These are phyloP conservation scores for Thielaviopsis ethacetica DNA, from an alignment of 2,329 filamentous ascomycete genomes.

Conservation along the genomic window DNA sequence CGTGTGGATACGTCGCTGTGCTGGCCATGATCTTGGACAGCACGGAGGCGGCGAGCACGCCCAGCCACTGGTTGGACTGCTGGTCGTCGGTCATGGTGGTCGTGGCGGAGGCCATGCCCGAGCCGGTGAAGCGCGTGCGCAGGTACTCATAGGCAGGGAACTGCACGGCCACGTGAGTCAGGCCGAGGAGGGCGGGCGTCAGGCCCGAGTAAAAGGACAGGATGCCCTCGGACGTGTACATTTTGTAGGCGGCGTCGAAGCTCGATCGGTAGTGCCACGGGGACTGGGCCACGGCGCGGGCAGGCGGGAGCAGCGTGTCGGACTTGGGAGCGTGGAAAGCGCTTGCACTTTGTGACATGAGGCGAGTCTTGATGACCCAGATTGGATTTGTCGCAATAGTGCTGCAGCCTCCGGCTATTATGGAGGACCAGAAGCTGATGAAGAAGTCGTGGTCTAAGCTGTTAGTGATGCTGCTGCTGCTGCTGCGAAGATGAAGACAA, in stretches of 20 bases:
- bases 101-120: conserved; percentile 63
- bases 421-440: conserved; percentile 75
- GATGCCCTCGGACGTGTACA: conserved; percentile 83
- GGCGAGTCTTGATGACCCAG: conserved; percentile 96
- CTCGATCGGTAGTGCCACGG: conserved; percentile 88
- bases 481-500: background rate
- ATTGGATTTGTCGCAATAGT: conserved; percentile 94
- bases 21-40: conserved; percentile 90
- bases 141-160: conserved; percentile 93
- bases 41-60: conserved; percentile 76
- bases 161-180: conserved; percentile 92
- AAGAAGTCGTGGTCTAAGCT: conserved; percentile 21
- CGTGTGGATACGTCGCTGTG: conserved; percentile 90
- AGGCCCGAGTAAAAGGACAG: conserved; percentile 89
- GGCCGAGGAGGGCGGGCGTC: conserved; percentile 74
- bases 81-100: conserved; percentile 21
- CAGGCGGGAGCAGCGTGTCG: conserved; percentile 25
- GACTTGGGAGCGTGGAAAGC: conserved; percentile 21
- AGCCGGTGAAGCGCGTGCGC: conserved; percentile 77
- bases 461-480: conserved; percentile 7
- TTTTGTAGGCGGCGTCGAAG: conserved; percentile 81
- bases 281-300: conserved; percentile 39
- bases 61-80: conserved; percentile 46
- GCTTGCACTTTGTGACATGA: conserved; percentile 79
- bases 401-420: conserved; percentile 80